Evolutionary conservation across 345 rosid species (phyloP).

Genomic region (Populus euphratica): DNA sequence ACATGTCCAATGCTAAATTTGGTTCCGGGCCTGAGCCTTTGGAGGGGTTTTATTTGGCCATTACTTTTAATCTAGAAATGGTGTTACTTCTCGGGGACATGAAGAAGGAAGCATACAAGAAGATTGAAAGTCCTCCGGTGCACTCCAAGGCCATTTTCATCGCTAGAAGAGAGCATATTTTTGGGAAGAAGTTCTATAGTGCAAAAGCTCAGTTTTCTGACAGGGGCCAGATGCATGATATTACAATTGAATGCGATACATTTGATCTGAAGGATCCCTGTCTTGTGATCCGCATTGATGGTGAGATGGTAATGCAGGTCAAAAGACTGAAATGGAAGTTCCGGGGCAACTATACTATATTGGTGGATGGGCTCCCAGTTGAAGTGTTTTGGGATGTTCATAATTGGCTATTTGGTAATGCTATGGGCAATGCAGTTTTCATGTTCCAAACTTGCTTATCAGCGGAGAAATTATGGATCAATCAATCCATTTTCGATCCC

Average conservation of each 20-base stretch:
- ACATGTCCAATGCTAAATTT: conserved; percentile 69
- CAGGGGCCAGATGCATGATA: conserved; percentile 64
- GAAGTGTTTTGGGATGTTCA: conserved; percentile 96
- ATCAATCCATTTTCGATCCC: conserved; percentile 45
- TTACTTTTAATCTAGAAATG: conserved; percentile 59
- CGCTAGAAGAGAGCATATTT: conserved; percentile 71
- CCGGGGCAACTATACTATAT: conserved; percentile 77
- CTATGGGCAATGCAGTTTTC: conserved; percentile 72
- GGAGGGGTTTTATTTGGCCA: conserved; percentile 62
- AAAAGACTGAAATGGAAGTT: conserved; percentile 91
- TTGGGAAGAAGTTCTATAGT: conserved; percentile 72
- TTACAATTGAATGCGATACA: conserved; percentile 76
- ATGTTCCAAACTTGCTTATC: conserved; percentile 76
- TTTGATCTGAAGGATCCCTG: conserved; percentile 55
- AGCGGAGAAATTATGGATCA: conserved; percentile 36
- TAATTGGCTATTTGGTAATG: conserved; percentile 85
- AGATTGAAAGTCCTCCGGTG: conserved; percentile 41
- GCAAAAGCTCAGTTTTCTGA: conserved; percentile 69
- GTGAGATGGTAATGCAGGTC: conserved; percentile 69
- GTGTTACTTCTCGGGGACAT: conserved; percentile 77
- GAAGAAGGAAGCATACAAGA: conserved; percentile 73
- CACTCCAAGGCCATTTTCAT: conserved; percentile 46
- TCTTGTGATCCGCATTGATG: conserved; percentile 72
- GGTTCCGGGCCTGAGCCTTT: conserved; percentile 79
- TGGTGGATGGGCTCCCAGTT: conserved; percentile 75